Conservation (phyloP, 768 basidiomycete genomes). For the Leccinum truebloodii region DNA sequence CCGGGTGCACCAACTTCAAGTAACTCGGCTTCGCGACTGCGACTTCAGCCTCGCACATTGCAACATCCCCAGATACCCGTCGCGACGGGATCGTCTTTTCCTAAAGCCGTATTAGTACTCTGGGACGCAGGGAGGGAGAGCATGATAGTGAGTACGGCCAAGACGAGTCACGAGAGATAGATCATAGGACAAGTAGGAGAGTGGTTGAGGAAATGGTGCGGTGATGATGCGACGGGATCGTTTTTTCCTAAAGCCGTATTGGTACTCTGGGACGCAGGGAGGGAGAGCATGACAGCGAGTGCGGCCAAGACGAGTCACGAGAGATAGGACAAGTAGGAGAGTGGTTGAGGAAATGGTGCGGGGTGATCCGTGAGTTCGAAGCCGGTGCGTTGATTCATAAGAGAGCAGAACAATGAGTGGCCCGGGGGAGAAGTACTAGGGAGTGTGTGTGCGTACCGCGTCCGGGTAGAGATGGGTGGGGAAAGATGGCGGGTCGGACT, state of each 20-base stretch:
- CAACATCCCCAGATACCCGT: conserved; percentile 75
- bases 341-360: conserved; percentile 90
- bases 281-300: conserved; percentile 85
- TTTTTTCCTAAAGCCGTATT: conserved; percentile 33
- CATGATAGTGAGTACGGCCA: conserved; percentile 88
- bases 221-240: conserved; percentile 58
- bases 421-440: too few relatives aligned
- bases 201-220: conserved; percentile 90
- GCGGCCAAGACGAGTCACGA: conserved; percentile 69
- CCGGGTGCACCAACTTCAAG: conserved; percentile 75
- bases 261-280: conserved; percentile 56
- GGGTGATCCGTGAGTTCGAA: background rate
- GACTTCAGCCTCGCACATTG: conserved; percentile 83
- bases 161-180: conserved; percentile 56
- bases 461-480: too few relatives aligned
- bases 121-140: conserved; percentile 73
- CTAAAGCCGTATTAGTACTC: conserved; percentile 29
- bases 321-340: conserved; percentile 71
- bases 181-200: conserved; percentile 69
- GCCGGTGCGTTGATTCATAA: too few relatives aligned
- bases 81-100: conserved; percentile 39
- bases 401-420: too few relatives aligned
- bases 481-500: too few relatives aligned
- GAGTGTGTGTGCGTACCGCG: too few relatives aligned
- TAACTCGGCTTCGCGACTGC: conserved; percentile 84